Percentiles rank a stretch among this genome's conserved stretches.
phyloP scores from a whole-genome alignment of 106 monocot genomes.

The Apostasia ramifera region DNA sequence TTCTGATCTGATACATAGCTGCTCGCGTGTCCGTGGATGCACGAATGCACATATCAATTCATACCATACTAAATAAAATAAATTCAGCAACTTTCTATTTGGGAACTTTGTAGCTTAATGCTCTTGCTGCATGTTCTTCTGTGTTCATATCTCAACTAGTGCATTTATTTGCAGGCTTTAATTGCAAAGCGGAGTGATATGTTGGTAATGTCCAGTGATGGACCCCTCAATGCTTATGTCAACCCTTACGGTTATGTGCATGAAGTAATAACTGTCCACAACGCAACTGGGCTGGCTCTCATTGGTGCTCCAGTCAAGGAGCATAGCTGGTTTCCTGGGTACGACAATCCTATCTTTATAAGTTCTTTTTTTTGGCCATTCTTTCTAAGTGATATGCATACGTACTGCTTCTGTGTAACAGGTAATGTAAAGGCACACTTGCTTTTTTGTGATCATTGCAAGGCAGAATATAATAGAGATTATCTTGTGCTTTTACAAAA shows the following conservation, averaged over 20 bases:
- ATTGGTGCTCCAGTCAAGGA: constrained; percentile 50
- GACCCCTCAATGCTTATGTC: constrained; percentile 92
- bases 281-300: constrained; percentile 58
- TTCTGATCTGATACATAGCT: no score
- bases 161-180: constrained; percentile 35
- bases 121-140: neutral
- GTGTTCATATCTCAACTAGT: neutral
- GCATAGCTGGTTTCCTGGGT: constrained; percentile 99
- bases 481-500: no score
- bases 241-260: constrained; percentile 85
- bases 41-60: no score
- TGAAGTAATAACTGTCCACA: constrained; percentile 74
- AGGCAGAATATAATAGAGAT: no score
- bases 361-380: neutral
- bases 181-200: constrained; percentile 93
- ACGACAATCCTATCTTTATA: constrained; percentile 6
- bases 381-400: neutral
- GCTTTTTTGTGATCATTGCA: no score
- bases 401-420: no score
- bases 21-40: no score
- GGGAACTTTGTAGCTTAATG: neutral
- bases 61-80: no score
- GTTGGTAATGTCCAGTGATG: constrained; percentile 94
- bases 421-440: no score
- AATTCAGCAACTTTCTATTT: no score